Evolutionary conservation across 805 yeast species (phyloP), one percentile per base, ranked within the genome.

Genomic region (Hanseniaspora valbyensis): DNA sequence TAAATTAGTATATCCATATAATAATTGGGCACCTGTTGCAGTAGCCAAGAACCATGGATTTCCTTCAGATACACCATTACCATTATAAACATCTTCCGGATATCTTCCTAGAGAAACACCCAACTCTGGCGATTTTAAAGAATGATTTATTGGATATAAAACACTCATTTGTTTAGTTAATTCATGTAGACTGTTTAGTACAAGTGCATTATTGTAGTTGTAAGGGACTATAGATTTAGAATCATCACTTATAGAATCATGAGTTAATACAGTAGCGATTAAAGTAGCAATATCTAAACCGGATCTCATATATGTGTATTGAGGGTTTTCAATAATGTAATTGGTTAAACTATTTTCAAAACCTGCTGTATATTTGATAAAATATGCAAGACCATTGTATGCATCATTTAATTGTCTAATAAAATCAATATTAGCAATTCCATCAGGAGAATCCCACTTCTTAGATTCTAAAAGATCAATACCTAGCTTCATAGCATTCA

Each of bases 41-140:
- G 92, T 84, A 3, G 84, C 69, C 53, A 89, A 74, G 60, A 88
- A 87, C 97, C 96, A 89, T 4, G 97, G 96, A 60, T 89, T 89
- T 2, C 96, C 96, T 58, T 81, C 86, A 28, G 81, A 71, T 0
- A 74, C 69, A 0, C 78, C 79, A 53, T 70, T 67, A 0, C 95
- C 95, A 62, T 89, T 82, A 64, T 89, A 89, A 10, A 81, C 63
- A 65, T 89, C 97, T 59, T 89, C 97, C 1, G 96, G 95, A 61
- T 89, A 89, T 60, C 97, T 73, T 2, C 97, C 97, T 43, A 89
- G 65, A 0, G 83, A 95, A 43, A 81, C 80, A 2, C 74, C 76
- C 26, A 61, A 42, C 61, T 63, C 65, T 39, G 68, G 60, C 2
- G 70, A 68, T 19, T 70, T 61, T 43, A 67, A 63, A 3, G 25